Evolutionary conservation across 2,329 filamentous ascomycete species (phyloP).

Genomic region (Calonectria crousiana): DNA sequence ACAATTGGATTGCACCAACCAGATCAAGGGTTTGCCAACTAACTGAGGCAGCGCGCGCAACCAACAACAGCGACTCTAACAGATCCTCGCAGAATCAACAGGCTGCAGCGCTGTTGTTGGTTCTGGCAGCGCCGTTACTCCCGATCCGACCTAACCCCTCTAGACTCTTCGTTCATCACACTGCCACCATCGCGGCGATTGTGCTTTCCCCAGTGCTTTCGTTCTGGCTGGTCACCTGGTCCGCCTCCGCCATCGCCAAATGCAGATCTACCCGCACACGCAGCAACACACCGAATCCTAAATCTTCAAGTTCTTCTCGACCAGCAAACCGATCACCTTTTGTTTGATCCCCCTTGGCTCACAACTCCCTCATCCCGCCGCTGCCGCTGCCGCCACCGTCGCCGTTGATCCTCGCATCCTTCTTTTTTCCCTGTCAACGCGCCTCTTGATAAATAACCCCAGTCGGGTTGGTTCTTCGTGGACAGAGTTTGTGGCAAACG

Average conservation of each 20-base stretch:
- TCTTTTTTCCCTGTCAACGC: not conserved
- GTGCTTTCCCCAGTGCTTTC: not conserved
- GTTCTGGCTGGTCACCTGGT: not conserved
- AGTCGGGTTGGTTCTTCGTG: not conserved
- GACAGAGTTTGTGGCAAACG: slow-evolving; percentile 14
- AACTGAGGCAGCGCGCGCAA: slow-evolving; percentile 11
- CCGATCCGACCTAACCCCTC: slow-evolving; percentile 9
- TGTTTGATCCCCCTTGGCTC: not conserved
- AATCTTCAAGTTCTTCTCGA: not conserved
- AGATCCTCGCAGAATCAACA: slow-evolving; percentile 15
- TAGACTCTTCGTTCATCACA: not conserved
- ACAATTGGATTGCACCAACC: not conserved
- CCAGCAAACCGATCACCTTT: not conserved
- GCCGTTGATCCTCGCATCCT: not conserved
- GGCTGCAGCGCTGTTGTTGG: slow-evolving; percentile 5
- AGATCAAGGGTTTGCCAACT: slow-evolving; percentile 2
- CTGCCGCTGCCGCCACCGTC: not conserved
- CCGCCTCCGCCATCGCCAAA: not conserved
- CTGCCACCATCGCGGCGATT: not conserved
- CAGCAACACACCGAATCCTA: not conserved
- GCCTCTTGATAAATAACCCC: not conserved
- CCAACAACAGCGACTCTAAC: slow-evolving; percentile 11
- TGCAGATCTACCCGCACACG: not conserved
- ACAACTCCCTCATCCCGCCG: not conserved
- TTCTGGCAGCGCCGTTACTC: not conserved